Base-by-base conservation (phyloP, 75 land plant species). In the Picea sitchensis region DNA sequence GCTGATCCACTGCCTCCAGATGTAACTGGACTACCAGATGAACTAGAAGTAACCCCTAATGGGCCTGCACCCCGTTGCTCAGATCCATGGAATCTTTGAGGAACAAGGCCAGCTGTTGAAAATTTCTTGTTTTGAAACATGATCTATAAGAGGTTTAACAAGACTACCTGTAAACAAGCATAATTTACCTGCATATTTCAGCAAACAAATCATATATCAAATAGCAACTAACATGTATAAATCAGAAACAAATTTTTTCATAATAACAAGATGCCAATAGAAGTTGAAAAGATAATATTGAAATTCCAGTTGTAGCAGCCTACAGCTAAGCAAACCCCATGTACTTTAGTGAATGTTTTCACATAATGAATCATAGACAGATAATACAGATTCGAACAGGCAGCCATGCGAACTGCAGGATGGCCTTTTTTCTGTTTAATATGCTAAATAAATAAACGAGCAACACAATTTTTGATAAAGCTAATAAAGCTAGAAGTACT, bases 51-150 rank as follows among this genome's bases (percentile, higher is more conserved):
- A 58, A 61, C 84, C 23, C 77, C 84, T 14, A 82, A 56, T 73
- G 77, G 77, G 26, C 83, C 72, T 47, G 78, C 60, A 54, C 73
- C 76, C 17, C 64, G 64, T 57, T 85, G 86, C 36, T 83, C 81
- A 20, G 65, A 58, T 59, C 65, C 78, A 85, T 79, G 86, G 58
- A 67, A 51, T 65, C 86, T 85, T 31, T 82, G 86, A 65, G 80
- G 86, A 68, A 85, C 80, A 44, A 83, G 61, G 71, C 62, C 83
- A 56, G 86, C 57, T 61, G 80, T 83, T 23, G 85, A 83, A 56
- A 83, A 83, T 63, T 85, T 85, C 76, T 85, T 83, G 0, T 58
- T 36, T 32, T 83, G 80, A 72, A 83, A 83, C 86, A 85, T 85
- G 56, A 44, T 71, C 23, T 51, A 51, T n/a, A 38, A 41, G 23